Base-by-base conservation (phyloP, 1,284 basidiomycete species). In the Trichosporon sp. region DNA sequence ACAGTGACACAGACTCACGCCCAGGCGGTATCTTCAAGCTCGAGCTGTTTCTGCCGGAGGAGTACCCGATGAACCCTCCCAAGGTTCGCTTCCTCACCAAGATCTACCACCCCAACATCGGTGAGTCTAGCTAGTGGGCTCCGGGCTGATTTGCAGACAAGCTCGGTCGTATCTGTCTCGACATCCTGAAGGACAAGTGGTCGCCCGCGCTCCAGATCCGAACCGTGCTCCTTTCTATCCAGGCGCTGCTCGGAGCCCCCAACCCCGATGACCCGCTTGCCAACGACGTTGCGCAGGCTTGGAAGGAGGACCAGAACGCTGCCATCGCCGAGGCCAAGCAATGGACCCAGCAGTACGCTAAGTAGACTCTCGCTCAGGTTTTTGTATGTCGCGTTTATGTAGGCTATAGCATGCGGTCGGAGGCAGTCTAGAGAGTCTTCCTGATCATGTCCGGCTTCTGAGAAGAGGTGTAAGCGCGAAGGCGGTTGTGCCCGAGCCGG, bases 21-120 rank as follows among this genome's bases (percentile, higher is more conserved):
- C 25, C 65, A 96, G 95, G 88, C 73, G 96, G 96, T 27, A 83
- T 90, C 16, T 99, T 99, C 84, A 91, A 89, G 74, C 85, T 98
- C 34, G 96, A 99, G 81, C 85, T 99, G 56, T 99, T 98, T 83
- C 84, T 99, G 52, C 95, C 96, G 1, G 95, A 98, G 80, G 95
- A 98, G 78, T 99, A 99, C 81, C 95, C 95, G 1, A 98, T 99
- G 95, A 91, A 90, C 60, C 95, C 96, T 0, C 96, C 96, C 32
- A 99, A 98, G 82, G 96, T 99, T 64, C 87, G 96, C 69, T 99
- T 99, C 84, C 83, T 98, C 71, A 98, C 95, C 67, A 96, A 96
- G 88, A 96, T 99, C 84, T 99, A 99, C 84, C 96, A 99, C 82
- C 96, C 96, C 36, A 99, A 99, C 82, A 99, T 99, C 81, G 95